A percentile compares a stretch with the other conserved stretches of the same genome.
These are phyloP conservation scores for Sphagnum magellanicum DNA, from an alignment of 228 moss, liverwort and hornwort genomes.

Conservation along the genomic window DNA sequence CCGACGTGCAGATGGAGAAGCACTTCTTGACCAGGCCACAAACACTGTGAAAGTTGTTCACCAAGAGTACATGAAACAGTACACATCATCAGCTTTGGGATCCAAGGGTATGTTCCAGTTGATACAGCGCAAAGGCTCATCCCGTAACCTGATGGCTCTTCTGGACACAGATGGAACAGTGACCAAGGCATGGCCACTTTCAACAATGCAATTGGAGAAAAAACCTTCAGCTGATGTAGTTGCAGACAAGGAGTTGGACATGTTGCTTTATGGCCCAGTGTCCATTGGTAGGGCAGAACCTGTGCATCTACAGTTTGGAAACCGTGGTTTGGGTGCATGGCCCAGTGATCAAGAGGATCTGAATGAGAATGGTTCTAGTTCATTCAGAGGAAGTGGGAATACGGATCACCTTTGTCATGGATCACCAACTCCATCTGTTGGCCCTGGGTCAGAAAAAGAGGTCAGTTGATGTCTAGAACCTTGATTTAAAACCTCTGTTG, in stretches of 20 bases:
- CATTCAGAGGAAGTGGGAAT: conserved; percentile 32
- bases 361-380: conserved; percentile 23
- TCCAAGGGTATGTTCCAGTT: conserved; percentile 95
- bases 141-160: conserved; percentile 76
- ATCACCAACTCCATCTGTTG: conserved; percentile 30
- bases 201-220: conserved; percentile 24
- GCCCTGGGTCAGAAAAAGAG: conserved; percentile 35
- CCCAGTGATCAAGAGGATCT: conserved; percentile 51
- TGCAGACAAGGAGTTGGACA: conserved; percentile 30
- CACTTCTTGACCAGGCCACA: conserved; percentile 55
- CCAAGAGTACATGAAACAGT: conserved; percentile 78
- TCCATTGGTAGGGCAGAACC: conserved; percentile 50
- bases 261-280: conserved; percentile 80
- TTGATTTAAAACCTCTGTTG: neutral
- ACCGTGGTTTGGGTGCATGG: conserved; percentile 65
- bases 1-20: conserved; percentile 70
- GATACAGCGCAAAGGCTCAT: conserved; percentile 84
- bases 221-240: conserved; percentile 24
- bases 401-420: conserved; percentile 21
- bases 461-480: conserved; percentile 9
- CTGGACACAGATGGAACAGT: conserved; percentile 76
- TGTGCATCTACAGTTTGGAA: conserved; percentile 77
- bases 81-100: conserved; percentile 56
- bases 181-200: conserved; percentile 81
- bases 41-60: conserved; percentile 74